Percentiles rank a stretch among this genome's conserved stretches.
Conservation (phyloP, 2,329 filamentous ascomycete genomes). For the Curvularia spicifera region DNA sequence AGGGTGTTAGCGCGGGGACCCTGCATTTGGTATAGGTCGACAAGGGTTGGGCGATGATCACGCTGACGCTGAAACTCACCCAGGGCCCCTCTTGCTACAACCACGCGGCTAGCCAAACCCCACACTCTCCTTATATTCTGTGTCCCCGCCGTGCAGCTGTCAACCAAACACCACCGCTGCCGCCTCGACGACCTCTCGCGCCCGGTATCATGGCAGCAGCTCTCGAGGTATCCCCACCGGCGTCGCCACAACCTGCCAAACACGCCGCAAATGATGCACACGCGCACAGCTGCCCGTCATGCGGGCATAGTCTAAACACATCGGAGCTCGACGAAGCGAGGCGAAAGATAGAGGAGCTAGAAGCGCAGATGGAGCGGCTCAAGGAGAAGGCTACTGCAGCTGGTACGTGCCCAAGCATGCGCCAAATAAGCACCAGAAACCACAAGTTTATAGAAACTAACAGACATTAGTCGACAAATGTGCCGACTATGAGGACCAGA, state of each 20-base stretch:
- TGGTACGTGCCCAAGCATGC: slow-evolving; percentile 50
- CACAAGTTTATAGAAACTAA: slow-evolving; percentile 9
- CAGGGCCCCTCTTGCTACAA: slow-evolving; percentile 3
- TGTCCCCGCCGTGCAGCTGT: neutral
- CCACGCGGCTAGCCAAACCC: slow-evolving; percentile 10
- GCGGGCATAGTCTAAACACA: slow-evolving; percentile 34
- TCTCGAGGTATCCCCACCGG: slow-evolving; percentile 24
- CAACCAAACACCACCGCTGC: neutral
- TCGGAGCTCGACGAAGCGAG: slow-evolving; percentile 28
- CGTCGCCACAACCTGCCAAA: slow-evolving; percentile 29
- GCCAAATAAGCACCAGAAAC: neutral
- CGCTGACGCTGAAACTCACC: slow-evolving; percentile 19
- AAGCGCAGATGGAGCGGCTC: slow-evolving; percentile 72
- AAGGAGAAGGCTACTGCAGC: slow-evolving; percentile 73
- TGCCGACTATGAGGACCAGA: slow-evolving; percentile 82
- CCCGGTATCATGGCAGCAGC: slow-evolving; percentile 28
- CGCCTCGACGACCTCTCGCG: neutral
- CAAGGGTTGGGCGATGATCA: slow-evolving; percentile 10
- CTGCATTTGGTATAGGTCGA: slow-evolving; percentile 10
- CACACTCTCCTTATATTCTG: slow-evolving; percentile 7
- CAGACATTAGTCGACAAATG: slow-evolving; percentile 59
- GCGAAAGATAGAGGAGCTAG: slow-evolving; percentile 60
- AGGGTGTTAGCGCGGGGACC: slow-evolving; percentile 13
- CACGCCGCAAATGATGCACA: slow-evolving; percentile 27
- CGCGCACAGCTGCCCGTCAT: slow-evolving; percentile 39